Percentiles rank a stretch among this genome's conserved stretches.
Conservation (phyloP, 202 grass and related monocot genomes). For the Schoenoplectus tabernaemontani region DNA sequence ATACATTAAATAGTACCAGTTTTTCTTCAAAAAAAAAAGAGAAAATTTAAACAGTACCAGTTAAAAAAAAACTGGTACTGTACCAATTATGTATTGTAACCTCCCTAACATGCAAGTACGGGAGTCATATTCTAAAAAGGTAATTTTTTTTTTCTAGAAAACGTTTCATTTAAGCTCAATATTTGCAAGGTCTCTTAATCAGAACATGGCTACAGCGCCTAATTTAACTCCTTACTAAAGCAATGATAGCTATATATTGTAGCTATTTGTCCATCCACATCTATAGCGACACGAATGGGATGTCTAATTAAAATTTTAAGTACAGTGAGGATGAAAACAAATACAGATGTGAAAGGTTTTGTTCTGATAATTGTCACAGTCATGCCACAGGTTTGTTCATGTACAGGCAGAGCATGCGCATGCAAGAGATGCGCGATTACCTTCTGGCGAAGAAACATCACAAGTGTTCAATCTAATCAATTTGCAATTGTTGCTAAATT, state of each 20-base stretch:
- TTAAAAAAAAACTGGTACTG: background rate
- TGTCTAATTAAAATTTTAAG: background rate
- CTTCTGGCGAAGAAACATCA: background rate
- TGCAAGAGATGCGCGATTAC: background rate
- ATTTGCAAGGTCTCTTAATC: background rate
- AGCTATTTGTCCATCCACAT: background rate
- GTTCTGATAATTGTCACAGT: background rate
- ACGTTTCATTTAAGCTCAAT: background rate
- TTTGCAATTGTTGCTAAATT: background rate
- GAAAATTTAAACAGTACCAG: too few relatives aligned
- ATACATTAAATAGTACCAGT: too few relatives aligned
- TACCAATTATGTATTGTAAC: background rate
- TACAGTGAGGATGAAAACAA: background rate
- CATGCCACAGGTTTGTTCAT: background rate
- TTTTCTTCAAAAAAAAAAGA: too few relatives aligned
- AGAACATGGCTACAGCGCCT: constrained; percentile 3
- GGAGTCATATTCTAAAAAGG: background rate
- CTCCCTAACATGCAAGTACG: background rate
- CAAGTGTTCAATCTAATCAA: background rate
- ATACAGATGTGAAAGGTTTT: background rate
- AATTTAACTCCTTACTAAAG: background rate
- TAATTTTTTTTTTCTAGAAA: background rate
- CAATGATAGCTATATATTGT: background rate
- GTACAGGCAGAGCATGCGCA: background rate
- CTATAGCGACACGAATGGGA: background rate